Base-by-base conservation (phyloP, 108 stramenopile genomes). In the Cyclotella kingstonii region DNA sequence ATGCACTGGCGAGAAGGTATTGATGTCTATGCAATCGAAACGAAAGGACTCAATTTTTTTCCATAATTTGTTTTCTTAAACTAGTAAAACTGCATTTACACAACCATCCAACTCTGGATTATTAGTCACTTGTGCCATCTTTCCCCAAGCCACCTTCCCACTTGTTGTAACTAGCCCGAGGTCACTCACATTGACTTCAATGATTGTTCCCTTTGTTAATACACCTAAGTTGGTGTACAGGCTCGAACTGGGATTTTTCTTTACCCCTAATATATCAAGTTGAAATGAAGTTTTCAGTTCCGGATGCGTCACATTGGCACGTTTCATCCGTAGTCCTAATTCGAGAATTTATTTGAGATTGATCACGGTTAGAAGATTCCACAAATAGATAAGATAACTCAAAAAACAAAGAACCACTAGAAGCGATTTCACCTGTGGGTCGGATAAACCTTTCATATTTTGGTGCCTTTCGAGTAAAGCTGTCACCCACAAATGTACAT, bases 371-470 rank as follows among this genome's bases (percentile, higher is more conserved):
- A n/a, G n/a, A n/a, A n/a, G n/a, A n/a, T n/a, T n/a, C n/a, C n/a
- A n/a, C n/a, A n/a, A n/a, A n/a, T n/a, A n/a, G n/a, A n/a, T n/a
- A n/a, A n/a, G n/a, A n/a, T n/a, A n/a, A n/a, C n/a, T n/a, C n/a
- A n/a, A n/a, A n/a, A n/a, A n/a, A n/a, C n/a, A n/a, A n/a, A n/a
- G n/a, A n/a, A n/a, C n/a, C n/a, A n/a, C n/a, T n/a, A n/a, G n/a
- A n/a, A n/a, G n/a, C n/a, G n/a, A n/a, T n/a, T n/a, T n/a, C n/a
- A n/a, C n/a, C 99, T 2, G 82, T 89, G 18, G 99, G 99, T 0
- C 99, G 93, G 66, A 99, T 98, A 73, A 99, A 99, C 6, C 97
- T 86, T 81, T 99, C 99, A 82, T 97, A 99, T 75, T 99, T 99
- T 17, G 99, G 99, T 40, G 96, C 94, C 58, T 98, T 99, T 45